These are phyloP conservation scores for Phlyctochytrium arcticum DNA, from an alignment of 192 early-diverging fungal species.

Conservation along the genomic window DNA sequence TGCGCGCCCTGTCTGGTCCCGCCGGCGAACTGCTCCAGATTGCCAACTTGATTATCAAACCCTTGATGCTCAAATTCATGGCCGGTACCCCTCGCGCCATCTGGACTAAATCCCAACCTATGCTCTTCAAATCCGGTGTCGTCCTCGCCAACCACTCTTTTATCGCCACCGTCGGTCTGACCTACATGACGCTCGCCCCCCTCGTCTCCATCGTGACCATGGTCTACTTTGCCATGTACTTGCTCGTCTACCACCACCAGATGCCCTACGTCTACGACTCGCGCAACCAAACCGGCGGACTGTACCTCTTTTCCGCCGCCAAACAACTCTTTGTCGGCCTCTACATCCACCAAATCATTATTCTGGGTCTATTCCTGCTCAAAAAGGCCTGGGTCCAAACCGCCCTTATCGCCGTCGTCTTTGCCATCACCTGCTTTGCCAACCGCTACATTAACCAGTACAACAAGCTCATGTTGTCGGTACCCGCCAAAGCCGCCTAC, in stretches of 20 bases:
- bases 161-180: conserved; percentile 50
- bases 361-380: conserved; percentile 65
- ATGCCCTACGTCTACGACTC: conserved; percentile 46
- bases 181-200: conserved; percentile 72
- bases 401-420: conserved; percentile 32
- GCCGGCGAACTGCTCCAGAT: conserved; percentile 65
- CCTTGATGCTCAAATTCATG: conserved; percentile 43
- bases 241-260: conserved; percentile 71
- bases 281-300: conserved; percentile 14
- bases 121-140: conserved; percentile 33
- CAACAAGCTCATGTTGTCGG: conserved; percentile 41
- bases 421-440: conserved; percentile 41
- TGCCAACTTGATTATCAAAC: conserved; percentile 56
- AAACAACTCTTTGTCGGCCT: conserved; percentile 26
- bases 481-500: conserved; percentile 22
- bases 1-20: conserved; percentile 57
- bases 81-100: conserved; percentile 55
- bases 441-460: conserved; percentile 50
- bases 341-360: conserved; percentile 63
- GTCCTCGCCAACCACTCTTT: conserved; percentile 20
- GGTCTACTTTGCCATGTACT: conserved; percentile 66
- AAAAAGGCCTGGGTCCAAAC: conserved; percentile 40
- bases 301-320: conserved; percentile 16
- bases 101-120: conserved; percentile 47
- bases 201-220: conserved; percentile 65